Evolutionary conservation across 108 stramenopile species (phyloP).

Genomic region (Skeletonema menzelii): DNA sequence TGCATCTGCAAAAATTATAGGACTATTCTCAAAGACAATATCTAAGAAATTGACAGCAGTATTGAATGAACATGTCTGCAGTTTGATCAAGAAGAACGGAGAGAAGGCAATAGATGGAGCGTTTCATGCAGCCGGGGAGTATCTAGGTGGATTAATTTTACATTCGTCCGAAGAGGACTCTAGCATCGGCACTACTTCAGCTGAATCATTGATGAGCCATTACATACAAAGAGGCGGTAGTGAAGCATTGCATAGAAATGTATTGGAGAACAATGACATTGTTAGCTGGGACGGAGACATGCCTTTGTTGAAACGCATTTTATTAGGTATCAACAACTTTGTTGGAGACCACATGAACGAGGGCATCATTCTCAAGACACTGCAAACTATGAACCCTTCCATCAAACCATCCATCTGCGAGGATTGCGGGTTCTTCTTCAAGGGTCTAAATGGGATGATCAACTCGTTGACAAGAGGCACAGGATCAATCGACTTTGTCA

Average conservation of each 20-base stretch:
- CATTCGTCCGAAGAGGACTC: not conserved
- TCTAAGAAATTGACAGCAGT: conserved; percentile 44
- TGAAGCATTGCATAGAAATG: not conserved
- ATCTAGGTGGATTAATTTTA: conserved; percentile 25
- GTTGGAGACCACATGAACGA: conserved; percentile 44
- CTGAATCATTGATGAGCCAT: not conserved
- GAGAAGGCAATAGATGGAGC: conserved; percentile 11
- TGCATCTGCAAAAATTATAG: conserved; percentile 62
- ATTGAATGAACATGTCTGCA: conserved; percentile 51
- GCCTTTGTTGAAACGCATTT: conserved; percentile 34
- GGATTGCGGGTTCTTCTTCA: conserved; percentile 63
- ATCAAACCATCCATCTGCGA: conserved; percentile 15
- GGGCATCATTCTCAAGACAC: conserved; percentile 30
- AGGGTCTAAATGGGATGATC: conserved; percentile 68
- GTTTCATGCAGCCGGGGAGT: conserved; percentile 18
- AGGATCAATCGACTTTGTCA: conserved; percentile 5
- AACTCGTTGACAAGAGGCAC: conserved; percentile 38
- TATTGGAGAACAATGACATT: not conserved
- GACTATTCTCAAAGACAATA: conserved; percentile 62
- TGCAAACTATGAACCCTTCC: conserved; percentile 13
- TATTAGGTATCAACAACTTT: conserved; percentile 25
- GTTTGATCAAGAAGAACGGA: conserved; percentile 31
- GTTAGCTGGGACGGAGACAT: conserved; percentile 44
- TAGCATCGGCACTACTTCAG: not conserved
- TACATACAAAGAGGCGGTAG: not conserved